A percentile compares a stretch with the other conserved stretches of the same genome.
These are phyloP conservation scores for Xylariaceae sp. DNA, from an alignment of 2,329 filamentous ascomycete species.

Conservation along the genomic window DNA sequence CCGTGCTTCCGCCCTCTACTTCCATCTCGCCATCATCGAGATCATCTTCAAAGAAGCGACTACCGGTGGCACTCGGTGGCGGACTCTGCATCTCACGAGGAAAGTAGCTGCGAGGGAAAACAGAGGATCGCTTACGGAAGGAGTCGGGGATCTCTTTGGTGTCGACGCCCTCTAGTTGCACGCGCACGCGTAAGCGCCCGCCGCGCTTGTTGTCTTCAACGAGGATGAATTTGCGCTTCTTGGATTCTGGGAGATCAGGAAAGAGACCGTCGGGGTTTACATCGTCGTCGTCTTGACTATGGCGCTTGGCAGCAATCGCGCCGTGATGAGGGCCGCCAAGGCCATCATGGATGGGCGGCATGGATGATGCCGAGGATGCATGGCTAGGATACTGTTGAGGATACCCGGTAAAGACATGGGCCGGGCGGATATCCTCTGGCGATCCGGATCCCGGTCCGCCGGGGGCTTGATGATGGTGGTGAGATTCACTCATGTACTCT, in stretches of 20 bases:
- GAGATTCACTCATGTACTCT: conserved; percentile 60
- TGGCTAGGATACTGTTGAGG: conserved; percentile 35
- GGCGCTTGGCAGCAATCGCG: conserved; percentile 30
- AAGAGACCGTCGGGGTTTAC: conserved; percentile 70
- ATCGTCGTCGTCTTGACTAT: conserved; percentile 41
- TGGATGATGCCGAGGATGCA: conserved; percentile 37
- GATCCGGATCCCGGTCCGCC: conserved; percentile 44
- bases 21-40: conserved; percentile 54
- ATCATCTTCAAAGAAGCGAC: conserved; percentile 70
- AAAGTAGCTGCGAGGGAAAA: conserved; percentile 89
- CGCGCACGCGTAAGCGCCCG: conserved; percentile 78
- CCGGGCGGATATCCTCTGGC: conserved; percentile 54
- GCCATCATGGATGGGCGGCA: conserved; percentile 35
- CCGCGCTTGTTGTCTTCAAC: conserved; percentile 85
- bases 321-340: conserved; percentile 34
- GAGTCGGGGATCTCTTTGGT: conserved; percentile 95
- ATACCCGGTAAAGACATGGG: conserved; percentile 36
- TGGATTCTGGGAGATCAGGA: conserved; percentile 81
- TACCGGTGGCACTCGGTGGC: conserved; percentile 69
- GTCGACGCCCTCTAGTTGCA: conserved; percentile 88
- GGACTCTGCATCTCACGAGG: conserved; percentile 89
- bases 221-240: conserved; percentile 93
- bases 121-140: conserved; percentile 83
- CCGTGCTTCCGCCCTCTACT: conserved; percentile 43
- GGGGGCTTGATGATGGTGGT: conserved; percentile 62